Percentiles rank a stretch among this genome's conserved stretches.
These are phyloP conservation scores for Gentiana dahurica DNA, from an alignment of 257 asterid genomes.

Conservation along the genomic window DNA sequence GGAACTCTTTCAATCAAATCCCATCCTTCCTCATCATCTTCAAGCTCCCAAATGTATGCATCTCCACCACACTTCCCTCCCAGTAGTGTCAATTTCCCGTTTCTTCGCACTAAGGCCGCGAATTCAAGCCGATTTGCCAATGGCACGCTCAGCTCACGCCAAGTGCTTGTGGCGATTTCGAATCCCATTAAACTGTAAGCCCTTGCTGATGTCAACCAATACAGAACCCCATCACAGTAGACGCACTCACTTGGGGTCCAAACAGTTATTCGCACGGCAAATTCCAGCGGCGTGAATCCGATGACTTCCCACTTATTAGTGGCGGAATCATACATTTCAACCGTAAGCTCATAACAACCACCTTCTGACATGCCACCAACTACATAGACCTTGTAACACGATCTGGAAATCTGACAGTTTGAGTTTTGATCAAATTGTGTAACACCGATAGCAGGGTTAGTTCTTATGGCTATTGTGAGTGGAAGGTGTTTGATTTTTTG, in stretches of 20 bases:
- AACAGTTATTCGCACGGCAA: slow-evolving; percentile 75
- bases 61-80: slow-evolving; percentile 50
- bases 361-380: slow-evolving; percentile 86
- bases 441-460: slow-evolving; percentile 65
- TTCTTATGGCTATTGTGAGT: slow-evolving; percentile 23
- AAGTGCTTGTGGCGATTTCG: slow-evolving; percentile 28
- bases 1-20: slow-evolving; percentile 46
- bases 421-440: slow-evolving; percentile 7
- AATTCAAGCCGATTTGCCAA: slow-evolving; percentile 70
- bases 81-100: slow-evolving; percentile 46
- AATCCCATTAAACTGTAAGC: slow-evolving; percentile 67
- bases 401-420: neutral
- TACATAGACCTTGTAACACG: slow-evolving; percentile 34
- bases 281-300: slow-evolving; percentile 52
- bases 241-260: slow-evolving; percentile 86
- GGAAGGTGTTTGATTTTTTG: slow-evolving; percentile 42
- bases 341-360: slow-evolving; percentile 44
- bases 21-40: slow-evolving; percentile 35
- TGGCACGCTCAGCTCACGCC: slow-evolving; percentile 68
- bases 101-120: slow-evolving; percentile 49
- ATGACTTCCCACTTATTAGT: slow-evolving; percentile 24
- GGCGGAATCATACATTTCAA: slow-evolving; percentile 51
- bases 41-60: slow-evolving; percentile 60
- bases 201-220: slow-evolving; percentile 82
- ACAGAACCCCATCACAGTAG: slow-evolving; percentile 34